Evolutionary conservation across 495 filamentous ascomycete genomes (phyloP).

Genomic region (Cetradonia linearis): DNA sequence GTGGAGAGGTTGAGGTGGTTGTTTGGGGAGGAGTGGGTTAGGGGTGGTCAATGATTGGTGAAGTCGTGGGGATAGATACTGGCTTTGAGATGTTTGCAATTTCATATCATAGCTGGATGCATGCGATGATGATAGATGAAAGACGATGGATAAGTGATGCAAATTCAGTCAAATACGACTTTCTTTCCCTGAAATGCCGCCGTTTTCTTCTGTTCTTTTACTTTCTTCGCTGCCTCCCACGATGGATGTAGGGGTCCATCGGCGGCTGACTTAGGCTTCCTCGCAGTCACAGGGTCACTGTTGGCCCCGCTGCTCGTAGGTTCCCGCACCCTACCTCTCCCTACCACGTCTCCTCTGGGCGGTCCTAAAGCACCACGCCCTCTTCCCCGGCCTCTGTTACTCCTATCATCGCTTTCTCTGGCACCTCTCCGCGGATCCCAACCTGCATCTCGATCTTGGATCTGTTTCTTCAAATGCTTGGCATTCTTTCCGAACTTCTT

Average conservation of each 20-base stretch:
- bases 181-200: conserved; percentile 77
- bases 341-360: conserved; percentile 5
- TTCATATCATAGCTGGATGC: not conserved
- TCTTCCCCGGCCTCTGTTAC: conserved; percentile 24
- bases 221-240: conserved; percentile 82
- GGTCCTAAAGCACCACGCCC: conserved; percentile 20
- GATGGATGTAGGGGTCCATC: conserved; percentile 71
- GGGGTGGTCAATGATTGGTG: not conserved
- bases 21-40: conserved; percentile 23
- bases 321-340: conserved; percentile 4
- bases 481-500: conserved; percentile 76
- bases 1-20: conserved; percentile 30
- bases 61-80: not conserved
- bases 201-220: conserved; percentile 58
- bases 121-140: not conserved
- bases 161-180: conserved; percentile 67
- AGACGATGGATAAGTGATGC: not conserved
- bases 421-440: conserved; percentile 43
- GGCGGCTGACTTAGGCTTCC: conserved; percentile 11
- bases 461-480: conserved; percentile 53
- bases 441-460: conserved; percentile 33
- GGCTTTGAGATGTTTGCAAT: not conserved
- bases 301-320: conserved; percentile 22
- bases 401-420: conserved; percentile 23
- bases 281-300: conserved; percentile 16